A percentile compares a stretch with the other conserved stretches of the same genome.
phyloP scores from a whole-genome alignment of 192 early-diverging fungal species.

The Coemansia sp. region DNA sequence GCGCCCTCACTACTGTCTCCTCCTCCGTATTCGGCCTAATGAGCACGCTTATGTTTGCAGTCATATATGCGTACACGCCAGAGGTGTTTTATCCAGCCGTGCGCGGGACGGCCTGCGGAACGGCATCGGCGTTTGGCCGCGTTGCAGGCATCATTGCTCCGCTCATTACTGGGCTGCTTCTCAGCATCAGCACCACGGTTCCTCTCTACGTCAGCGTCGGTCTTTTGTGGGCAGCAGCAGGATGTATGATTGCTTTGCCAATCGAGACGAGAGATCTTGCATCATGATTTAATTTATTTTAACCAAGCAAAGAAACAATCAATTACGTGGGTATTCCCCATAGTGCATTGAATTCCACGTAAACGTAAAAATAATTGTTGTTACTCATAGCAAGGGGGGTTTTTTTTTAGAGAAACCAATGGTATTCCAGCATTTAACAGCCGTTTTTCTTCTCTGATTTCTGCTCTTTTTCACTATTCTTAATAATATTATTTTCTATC shows the following conservation, averaged over 20 bases:
- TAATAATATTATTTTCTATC: neutral
- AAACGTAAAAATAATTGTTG: neutral
- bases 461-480: no score
- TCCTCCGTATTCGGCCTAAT: slow-evolving; percentile 66
- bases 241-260: slow-evolving; percentile 71
- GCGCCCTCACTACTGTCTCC: slow-evolving; percentile 59
- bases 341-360: neutral
- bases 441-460: no score
- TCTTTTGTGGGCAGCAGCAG: slow-evolving; percentile 58
- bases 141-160: slow-evolving; percentile 77
- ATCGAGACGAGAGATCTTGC: slow-evolving; percentile 57
- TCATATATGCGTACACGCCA: slow-evolving; percentile 85
- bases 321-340: neutral
- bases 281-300: neutral
- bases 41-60: slow-evolving; percentile 77
- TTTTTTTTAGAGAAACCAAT: neutral
- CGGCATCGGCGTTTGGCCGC: slow-evolving; percentile 73
- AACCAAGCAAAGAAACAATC: neutral
- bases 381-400: no score
- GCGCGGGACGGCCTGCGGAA: slow-evolving; percentile 78
- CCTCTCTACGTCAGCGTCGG: slow-evolving; percentile 69
- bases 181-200: slow-evolving; percentile 58
- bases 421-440: no score
- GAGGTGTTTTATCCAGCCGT: slow-evolving; percentile 79
- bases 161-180: slow-evolving; percentile 66